A percentile compares a stretch with the other conserved stretches of the same genome.
phyloP scores from a whole-genome alignment of 106 monocot species.

The Chionographis japonica region DNA sequence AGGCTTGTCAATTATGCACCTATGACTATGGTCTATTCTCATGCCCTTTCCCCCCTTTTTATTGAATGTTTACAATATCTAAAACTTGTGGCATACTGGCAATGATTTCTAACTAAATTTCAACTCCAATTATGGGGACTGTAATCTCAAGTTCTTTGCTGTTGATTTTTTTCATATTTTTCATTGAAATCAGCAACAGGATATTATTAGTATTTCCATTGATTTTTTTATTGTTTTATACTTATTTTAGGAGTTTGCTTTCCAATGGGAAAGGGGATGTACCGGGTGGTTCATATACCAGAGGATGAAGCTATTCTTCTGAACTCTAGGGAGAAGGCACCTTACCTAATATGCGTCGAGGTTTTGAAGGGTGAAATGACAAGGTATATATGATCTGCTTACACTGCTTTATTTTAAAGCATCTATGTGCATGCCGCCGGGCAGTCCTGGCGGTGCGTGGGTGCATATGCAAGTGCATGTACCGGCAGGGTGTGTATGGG shows the following conservation, averaged over 20 bases:
- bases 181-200: neutral
- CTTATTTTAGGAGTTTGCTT: constrained; percentile 84
- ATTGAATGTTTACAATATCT: too few species aligned
- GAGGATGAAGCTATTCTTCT: constrained; percentile 93
- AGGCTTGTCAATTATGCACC: too few species aligned
- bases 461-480: too few species aligned
- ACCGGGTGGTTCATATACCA: constrained; percentile 86
- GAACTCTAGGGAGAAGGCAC: constrained; percentile 98
- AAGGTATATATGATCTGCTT: constrained; percentile 41
- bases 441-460: too few species aligned
- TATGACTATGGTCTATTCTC: too few species aligned
- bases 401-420: too few species aligned
- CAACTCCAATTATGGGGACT: neutral
- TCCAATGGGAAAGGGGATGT: constrained; percentile 99
- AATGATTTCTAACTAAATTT: neutral
- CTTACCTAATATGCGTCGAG: constrained; percentile 95
- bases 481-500: too few species aligned
- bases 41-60: too few species aligned
- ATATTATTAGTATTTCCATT: neutral
- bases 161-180: neutral
- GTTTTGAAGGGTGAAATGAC: constrained; percentile 86
- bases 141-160: constrained; percentile 3
- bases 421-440: too few species aligned
- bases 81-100: too few species aligned
- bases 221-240: neutral